phyloP scores from a whole-genome alignment of 306 rosid genomes.

The Castanospermum australe region DNA sequence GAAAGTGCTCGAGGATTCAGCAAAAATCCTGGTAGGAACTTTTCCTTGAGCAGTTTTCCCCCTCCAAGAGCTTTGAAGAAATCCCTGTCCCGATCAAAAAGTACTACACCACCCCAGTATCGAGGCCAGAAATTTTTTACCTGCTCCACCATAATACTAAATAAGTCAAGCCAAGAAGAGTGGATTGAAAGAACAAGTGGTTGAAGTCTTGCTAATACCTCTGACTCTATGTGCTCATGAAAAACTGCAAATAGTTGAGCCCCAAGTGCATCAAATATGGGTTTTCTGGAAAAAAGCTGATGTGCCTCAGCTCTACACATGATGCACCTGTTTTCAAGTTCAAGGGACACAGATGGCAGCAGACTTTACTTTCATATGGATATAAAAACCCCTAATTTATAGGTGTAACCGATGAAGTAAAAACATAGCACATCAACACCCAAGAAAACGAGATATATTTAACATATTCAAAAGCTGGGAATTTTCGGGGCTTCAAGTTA shows the following conservation, averaged over 20 bases:
- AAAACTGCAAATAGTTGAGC: constrained; percentile 78
- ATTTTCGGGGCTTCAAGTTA: background rate
- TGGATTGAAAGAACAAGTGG: constrained; percentile 19
- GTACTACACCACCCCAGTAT: constrained; percentile 90
- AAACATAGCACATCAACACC: background rate
- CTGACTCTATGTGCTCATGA: constrained; percentile 77
- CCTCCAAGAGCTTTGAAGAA: constrained; percentile 93
- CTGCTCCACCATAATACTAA: constrained; percentile 42
- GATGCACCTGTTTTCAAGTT: constrained; percentile 72
- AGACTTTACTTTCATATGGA: constrained; percentile 21
- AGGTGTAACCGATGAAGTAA: background rate
- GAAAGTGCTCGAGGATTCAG: constrained; percentile 76
- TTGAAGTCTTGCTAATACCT: constrained; percentile 49
- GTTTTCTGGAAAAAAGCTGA: constrained; percentile 71
- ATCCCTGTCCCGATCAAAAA: constrained; percentile 53
- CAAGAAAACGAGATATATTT: background rate
- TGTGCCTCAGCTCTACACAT: constrained; percentile 99
- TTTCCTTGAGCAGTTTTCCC: constrained; percentile 75
- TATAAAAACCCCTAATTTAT: background rate
- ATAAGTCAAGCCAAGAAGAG: constrained; percentile 22
- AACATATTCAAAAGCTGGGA: background rate
- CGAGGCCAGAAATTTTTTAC: constrained; percentile 89
- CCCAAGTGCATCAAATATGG: constrained; percentile 90
- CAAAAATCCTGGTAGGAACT: constrained; percentile 74
- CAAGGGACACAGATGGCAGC: constrained; percentile 19